Base-by-base conservation (phyloP, 495 filamentous ascomycete genomes). In the Penicillium dipodomyicola region DNA sequence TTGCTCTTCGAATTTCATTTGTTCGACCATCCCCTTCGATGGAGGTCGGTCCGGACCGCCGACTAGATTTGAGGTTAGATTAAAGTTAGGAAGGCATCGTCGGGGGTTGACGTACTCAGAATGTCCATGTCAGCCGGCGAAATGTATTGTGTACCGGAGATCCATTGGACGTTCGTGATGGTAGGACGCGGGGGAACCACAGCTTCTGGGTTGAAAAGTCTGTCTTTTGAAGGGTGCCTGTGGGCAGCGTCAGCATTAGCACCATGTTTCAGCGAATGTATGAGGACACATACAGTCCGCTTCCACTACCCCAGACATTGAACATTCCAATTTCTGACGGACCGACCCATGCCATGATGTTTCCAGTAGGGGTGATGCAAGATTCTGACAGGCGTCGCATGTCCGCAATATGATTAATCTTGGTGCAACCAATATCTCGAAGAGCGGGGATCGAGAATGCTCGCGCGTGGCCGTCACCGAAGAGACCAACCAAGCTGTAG, bases 111-210 rank as follows among this genome's bases (percentile, higher is more conserved):
- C 73, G 47, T 70, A 80, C 77, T 94, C 35, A 97, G 72, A 8
- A 95, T 69, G 61, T 97, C 94, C 74, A 98, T 84, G 67, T 98
- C 95, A n/a, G 86, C 77, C 14, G 90, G 87, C 17, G 89, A 89
- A 33, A 98, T 78, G 58, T 96, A 89, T 70, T 96, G 93, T 12
- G 95, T 97, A 2, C 94, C 95, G 0, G 92, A 86, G 39, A 98
- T 90, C 94, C 94, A 98, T 69, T 96, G 90, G 20, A 98, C 67
- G 60, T 94, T 96, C 9, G 89, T 92, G 45, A 98, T 98, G 1
- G 92, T 96, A n/a, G 94, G 95, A 30, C 94, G 82, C 14, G 89
- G 79, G 4, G 93, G 94, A 15, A 87, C 77, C 14, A 80, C 63
- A 14, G 86, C 82, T 57, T 86, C 76, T 5, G 87, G 82, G 58